Base-by-base conservation (phyloP, 257 asterid genomes). In the Penstemon newberryi region DNA sequence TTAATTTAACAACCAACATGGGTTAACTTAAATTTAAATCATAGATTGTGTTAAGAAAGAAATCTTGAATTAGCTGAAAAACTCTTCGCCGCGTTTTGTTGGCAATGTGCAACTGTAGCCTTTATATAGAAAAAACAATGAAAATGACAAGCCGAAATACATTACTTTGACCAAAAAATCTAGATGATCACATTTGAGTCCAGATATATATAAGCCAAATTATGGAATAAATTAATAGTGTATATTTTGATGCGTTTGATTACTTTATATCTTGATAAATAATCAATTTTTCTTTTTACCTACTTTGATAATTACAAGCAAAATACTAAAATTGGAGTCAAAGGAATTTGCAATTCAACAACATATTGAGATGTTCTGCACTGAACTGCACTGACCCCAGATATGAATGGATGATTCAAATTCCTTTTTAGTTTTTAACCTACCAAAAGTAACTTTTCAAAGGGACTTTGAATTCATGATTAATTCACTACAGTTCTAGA, bases 211-310 rank as follows among this genome's bases (percentile, higher is more conserved):
- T 53, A 40, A 70, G 41, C 15, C 6, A 47, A 33, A 6, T 43
- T 50, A 40, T 66, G 54, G 40, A 11, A 40, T 1, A 4, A 5
- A 1, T 62, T 46, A 52, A 33, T 50, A 39, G 10, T 41, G 25
- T 25, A 15, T 44, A 56, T 54, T 54, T 43, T 18, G 62, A 55
- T 19, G 53, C 11, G 39, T 0, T 66, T 43, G 13, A 11, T 11
- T 39, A 40, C 43, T 60, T 38, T 60, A 59, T 13, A 44, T 36
- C 51, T 44, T 60, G 53, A 50, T 60, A 37, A 10, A 59, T 18
- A 50, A 60, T 49, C 5, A 61, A 11, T 36, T 12, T 15, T 62
- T n/a, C 81, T 77, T 77, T 77, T 70, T 80, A 80, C 87, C 87
- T 57, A 73, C 71, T 81, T 46, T 56, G 85, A 75, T 77, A 44